Evolutionary conservation across 768 basidiomycete genomes (phyloP), one percentile per base, ranked within the genome.

Genomic region (Dacryopinax primogenitus): DNA sequence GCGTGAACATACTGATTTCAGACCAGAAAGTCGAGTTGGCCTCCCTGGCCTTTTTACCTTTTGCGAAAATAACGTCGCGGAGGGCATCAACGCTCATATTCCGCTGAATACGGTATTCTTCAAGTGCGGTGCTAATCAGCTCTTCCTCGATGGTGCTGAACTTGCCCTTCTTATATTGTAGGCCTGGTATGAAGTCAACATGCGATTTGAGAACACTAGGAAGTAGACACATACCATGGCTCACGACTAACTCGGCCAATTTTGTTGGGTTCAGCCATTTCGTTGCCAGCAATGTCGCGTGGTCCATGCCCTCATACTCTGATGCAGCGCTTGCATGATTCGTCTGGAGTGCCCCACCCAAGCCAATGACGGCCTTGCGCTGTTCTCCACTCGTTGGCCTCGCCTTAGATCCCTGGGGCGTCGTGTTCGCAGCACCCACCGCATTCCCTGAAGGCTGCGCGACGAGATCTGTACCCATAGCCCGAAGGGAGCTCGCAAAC

Each of bases 141-240:
- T 83, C 79, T 65, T 85, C 86, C 71, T 92, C 90, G 41, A 84
- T 84, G 0, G 85, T 82, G 28, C 88, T 90, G 70, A 92, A 92
- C 71, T 89, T 91, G 15, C 90, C 90, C 74, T 90, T 90, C 76
- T 86, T 90, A 73, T 89, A 91, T 1, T 88, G 81, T n/a, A 92
- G 81, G 33, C 88, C 89, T 91, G 65, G 26, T 66, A 47, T 1
- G 37, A 39, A 28, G 1, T 62, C 16, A 32, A 16, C 4, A 30
- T 30, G 30, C 45, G 65, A 37, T 28, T 66, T 15, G 58, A 33
- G 61, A 4, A 18, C 13, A n/a, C 39, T 36, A 4, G 13, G 30
- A 15, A 28, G 35, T 45, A 66, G 12, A 65, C 15, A 61, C 69
- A 45, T 62, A 87, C 90, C 89, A 78, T 88, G 81, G 28, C 79